phyloP scores from a whole-genome alignment of 2,329 filamentous ascomycete genomes.

The Curvularia sp. region DNA sequence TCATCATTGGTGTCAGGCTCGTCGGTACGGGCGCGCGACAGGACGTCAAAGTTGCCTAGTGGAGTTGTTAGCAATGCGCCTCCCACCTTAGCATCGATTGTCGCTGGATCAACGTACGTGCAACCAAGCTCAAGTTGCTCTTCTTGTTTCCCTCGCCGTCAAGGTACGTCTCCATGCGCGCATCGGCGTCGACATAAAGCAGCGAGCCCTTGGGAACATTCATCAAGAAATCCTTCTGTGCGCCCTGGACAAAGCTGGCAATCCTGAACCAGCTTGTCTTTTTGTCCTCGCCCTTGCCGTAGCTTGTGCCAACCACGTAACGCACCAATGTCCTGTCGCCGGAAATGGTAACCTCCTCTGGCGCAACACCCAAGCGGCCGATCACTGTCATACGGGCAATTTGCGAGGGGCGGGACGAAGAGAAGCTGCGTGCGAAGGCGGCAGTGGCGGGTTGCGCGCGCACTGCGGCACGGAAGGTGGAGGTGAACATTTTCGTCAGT shows the following conservation, averaged over 20 bases:
- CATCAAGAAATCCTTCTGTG: conserved; percentile 74
- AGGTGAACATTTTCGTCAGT: conserved; percentile 38
- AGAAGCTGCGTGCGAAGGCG: conserved; percentile 71
- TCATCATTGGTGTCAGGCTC: conserved; percentile 42
- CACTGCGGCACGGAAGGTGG: conserved; percentile 59
- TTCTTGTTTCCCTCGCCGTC: conserved; percentile 72
- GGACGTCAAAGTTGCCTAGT: conserved; percentile 47
- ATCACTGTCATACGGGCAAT: conserved; percentile 85
- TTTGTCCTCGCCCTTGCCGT: conserved; percentile 72
- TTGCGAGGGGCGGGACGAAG: conserved; percentile 67
- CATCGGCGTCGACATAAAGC: conserved; percentile 85
- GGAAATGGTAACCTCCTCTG: conserved; percentile 75
- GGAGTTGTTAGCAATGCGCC: conserved; percentile 8
- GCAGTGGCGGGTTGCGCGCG: conserved; percentile 55
- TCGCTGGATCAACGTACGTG: conserved; percentile 68
- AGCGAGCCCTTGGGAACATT: conserved; percentile 81
- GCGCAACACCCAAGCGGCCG: conserved; percentile 80
- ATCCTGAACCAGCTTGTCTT: conserved; percentile 87
- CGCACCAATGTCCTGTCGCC: conserved; percentile 79
- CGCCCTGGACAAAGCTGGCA: conserved; percentile 74
- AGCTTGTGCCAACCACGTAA: conserved; percentile 76
- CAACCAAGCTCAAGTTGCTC: conserved; percentile 72
- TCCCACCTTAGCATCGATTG: not conserved
- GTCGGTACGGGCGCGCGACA: conserved; percentile 37
- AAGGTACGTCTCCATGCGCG: conserved; percentile 68